Evolutionary conservation across 495 filamentous ascomycete genomes (phyloP), one percentile per base, ranked within the genome.

Genomic region (Talaromyces thailandensis): DNA sequence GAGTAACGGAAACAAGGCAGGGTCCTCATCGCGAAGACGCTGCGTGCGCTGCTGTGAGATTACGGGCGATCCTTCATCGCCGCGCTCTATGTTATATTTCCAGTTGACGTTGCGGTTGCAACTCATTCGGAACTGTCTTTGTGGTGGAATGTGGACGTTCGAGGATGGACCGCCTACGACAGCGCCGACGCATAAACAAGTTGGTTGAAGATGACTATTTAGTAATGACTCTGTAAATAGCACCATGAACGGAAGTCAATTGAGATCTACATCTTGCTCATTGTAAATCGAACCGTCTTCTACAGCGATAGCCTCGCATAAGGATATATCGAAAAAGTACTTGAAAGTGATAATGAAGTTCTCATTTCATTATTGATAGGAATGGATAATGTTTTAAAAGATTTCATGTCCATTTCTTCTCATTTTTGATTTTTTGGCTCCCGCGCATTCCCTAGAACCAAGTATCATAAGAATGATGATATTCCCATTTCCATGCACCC

Each of bases 1-100:
- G 23, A 37, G 28, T 16, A n/a, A 53, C 9, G 57, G 18, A 12
- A 29, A 26, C 5, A 56, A 26, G 6, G 1, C 56, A 60, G 31
- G 58, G 43, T 9, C 18, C 4, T 25, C 29, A 23, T 40, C 37
- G 18, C 63, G 65, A 16, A 55, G 76, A 32, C 65, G 76, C 21
- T 80, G 77, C 65, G 75, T 77, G 21, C 70, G 77, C 2, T 80
- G 77, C 60, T 73, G 75, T 63, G 77, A 78, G 67, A 66, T 78
- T 16, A 70, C 76, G 16, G 75, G 71, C 14, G 74, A 77, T 60
- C 63, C 68, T 25, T 66, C 65, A 16, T 63, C 73, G 52, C 74
- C 72, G 4, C 67, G 75, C 11, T 72, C 77, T 26, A 29, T 71
- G n/a, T 58, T 70, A 25, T 74, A 71, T 56, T 76, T 75, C 37